phyloP scores from a whole-genome alignment of 345 rosid genomes.

The Moricandia moricandioides region DNA sequence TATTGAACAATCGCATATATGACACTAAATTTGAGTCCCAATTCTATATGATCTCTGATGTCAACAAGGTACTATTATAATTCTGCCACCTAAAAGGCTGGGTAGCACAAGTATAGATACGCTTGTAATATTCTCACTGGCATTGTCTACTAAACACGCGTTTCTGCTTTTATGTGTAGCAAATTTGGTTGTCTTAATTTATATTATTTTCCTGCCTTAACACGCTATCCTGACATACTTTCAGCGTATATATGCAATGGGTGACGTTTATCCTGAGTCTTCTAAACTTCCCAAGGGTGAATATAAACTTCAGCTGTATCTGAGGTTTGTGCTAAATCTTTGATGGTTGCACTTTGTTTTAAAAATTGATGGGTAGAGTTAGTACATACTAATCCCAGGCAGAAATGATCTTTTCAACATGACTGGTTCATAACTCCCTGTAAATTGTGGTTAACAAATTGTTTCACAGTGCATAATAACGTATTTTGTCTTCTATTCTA shows the following conservation, averaged over 20 bases:
- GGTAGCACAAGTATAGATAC: slow-evolving; percentile 3
- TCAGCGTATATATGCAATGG: slow-evolving; percentile 83
- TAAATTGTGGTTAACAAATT: slow-evolving; percentile 3
- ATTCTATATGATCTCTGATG: slow-evolving; percentile 87
- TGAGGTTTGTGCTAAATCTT: slow-evolving; percentile 54
- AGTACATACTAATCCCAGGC: slow-evolving; percentile 1
- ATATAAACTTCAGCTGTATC: slow-evolving; percentile 66
- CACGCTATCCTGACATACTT: slow-evolving; percentile 12
- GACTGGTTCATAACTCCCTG: not conserved
- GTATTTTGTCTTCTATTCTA: slow-evolving; percentile 12
- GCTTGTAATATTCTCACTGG: slow-evolving; percentile 19
- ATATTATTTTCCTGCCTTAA: slow-evolving; percentile 17
- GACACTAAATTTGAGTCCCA: slow-evolving; percentile 98
- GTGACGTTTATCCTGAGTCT: slow-evolving; percentile 80
- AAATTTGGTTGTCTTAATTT: not conserved
- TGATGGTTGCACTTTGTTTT: slow-evolving; percentile 8
- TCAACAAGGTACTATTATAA: slow-evolving; percentile 68
- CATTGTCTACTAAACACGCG: not conserved
- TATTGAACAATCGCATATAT: slow-evolving; percentile 90
- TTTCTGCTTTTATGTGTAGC: slow-evolving; percentile 15
- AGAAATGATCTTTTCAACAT: slow-evolving; percentile 1
- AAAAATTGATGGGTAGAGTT: slow-evolving; percentile 7
- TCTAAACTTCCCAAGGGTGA: slow-evolving; percentile 96
- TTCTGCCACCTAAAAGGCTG: slow-evolving; percentile 14
- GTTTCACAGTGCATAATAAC: not conserved